Base-by-base conservation (phyloP, 1,139 yeast species). In the Dujonia santamariae region DNA sequence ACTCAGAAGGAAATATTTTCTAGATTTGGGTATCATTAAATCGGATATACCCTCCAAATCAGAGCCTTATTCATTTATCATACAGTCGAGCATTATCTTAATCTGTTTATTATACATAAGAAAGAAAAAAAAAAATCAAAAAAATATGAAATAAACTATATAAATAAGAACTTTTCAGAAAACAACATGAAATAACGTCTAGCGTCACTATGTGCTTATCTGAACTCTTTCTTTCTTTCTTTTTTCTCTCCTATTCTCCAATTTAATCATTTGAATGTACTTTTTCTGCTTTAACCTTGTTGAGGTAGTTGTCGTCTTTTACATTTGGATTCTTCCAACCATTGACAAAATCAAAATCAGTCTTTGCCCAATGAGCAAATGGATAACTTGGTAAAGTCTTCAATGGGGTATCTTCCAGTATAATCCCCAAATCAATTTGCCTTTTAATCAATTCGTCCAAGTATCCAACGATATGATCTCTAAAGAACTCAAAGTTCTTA, bases 311-410 rank as follows among this genome's bases (percentile, higher is more conserved):
- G 13, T 36, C 41, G 30, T 45, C 42, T 19, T 38, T 40, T n/a
- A n/a, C n/a, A 39, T 61, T 59, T 8, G 74, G 74, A 46, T 63
- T 72, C 42, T 56, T 62, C 79, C 80, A 78, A 3, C 79, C 79
- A 41, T 62, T 60, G 21, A 55, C 57, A 29, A 43, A 54, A 42
- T 65, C 68, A 44, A 56, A 63, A 42, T 64, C 66, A 9, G 72
- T 62, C 34, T 64, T 55, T 6, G 56, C 69, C 72, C 73, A 68
- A 43, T 61, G 57, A 3, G 75, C 73, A 56, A 81, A 81, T 19
- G 88, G 88, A 50, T 81, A 81, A 2, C 78, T 62, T 12, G 80
- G 77, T 23, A 72, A 53, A 0, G 88, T 81, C 46, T 69, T 74
- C 19, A 80, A 49, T 2, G 83, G 84, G 1, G 80, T 72, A 24